Base-by-base conservation (phyloP, 148 eudicot genomes). In the Persicaria maculosa region DNA sequence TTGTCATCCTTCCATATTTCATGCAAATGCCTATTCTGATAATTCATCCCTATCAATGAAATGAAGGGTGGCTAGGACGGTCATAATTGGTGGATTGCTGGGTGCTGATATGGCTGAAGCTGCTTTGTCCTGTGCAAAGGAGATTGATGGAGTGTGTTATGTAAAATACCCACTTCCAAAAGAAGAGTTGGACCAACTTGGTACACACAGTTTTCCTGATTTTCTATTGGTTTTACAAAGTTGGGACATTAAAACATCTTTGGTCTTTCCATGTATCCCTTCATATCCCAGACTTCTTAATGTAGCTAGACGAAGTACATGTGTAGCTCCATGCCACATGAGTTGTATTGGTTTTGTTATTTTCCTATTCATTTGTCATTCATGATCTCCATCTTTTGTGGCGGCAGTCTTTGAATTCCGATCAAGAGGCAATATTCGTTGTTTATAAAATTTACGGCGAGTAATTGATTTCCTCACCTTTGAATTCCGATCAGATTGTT, bases 41-140 rank as follows among this genome's bases (percentile, higher is more conserved):
- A 64, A 40, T 31, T 64, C 69, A 64, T 64, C 69, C 7, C 15
- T 64, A 31, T 64, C 7, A 36, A 36, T 64, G 69, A 64, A 64
- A 64, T 64, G 69, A 31, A 95, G 99, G 91, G 91, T 92, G 79
- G 97, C 99, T 77, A 86, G 90, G 88, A 96, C 99, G 53, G 92
- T 92, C 43, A 79, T 96, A 79, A 47, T 90, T 74, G 99, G 99
- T 74, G 93, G 94, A 53, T 79, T 96, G 75, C 72, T 77, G 72
- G 84, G 79, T 86, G 80, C 78, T 77, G 87, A 84, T 67, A 86
- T 92, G 89, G 93, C 90, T 20, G 90, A 86, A 71, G 86, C 86
- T 76, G 97, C 87, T 76, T 85, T 92, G 72, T 82, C 83, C 77
- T 65, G 47, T 74, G 97, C 97, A 17, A 86, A 65, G 82, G 85